These are phyloP conservation scores for Diaporthe vexans DNA, from an alignment of 2,329 filamentous ascomycete species.

Conservation along the genomic window DNA sequence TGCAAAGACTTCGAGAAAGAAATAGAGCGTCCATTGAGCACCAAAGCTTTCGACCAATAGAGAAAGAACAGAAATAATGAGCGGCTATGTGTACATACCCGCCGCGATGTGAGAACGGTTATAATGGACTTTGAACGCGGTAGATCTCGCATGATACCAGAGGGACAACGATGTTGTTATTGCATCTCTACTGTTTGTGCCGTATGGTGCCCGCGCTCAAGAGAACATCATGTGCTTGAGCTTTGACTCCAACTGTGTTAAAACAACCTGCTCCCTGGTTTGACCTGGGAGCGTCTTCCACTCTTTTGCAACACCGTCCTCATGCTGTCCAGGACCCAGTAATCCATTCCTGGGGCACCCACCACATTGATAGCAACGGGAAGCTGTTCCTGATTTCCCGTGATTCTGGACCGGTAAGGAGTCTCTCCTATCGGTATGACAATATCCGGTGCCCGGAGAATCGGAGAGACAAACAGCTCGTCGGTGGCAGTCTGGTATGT, in stretches of 20 bases:
- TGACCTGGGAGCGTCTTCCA: neutral
- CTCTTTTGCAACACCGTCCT: neutral
- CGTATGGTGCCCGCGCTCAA: too few species aligned
- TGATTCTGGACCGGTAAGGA: constrained; percentile 50
- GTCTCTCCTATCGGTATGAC: constrained; percentile 51
- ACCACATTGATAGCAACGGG: neutral
- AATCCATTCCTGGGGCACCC: neutral
- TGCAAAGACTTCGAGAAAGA: neutral
- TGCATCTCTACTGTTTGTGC: too few species aligned
- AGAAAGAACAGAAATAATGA: too few species aligned
- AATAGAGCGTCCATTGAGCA: neutral
- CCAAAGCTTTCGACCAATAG: too few species aligned
- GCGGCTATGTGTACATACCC: too few species aligned
- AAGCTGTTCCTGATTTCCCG: constrained; percentile 32
- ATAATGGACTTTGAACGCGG: too few species aligned
- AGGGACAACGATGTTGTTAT: too few species aligned
- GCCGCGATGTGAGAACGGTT: too few species aligned
- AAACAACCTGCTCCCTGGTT: neutral
- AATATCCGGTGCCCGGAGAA: constrained; percentile 50
- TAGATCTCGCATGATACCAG: too few species aligned
- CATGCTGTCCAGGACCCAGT: neutral
- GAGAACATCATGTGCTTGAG: too few species aligned
- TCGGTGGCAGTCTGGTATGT: constrained; percentile 7
- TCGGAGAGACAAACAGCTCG: constrained; percentile 36
- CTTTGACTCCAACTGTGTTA: neutral